Evolutionary conservation across 106 monocot species (phyloP).

Genomic region (Xerophyta viscosa): DNA sequence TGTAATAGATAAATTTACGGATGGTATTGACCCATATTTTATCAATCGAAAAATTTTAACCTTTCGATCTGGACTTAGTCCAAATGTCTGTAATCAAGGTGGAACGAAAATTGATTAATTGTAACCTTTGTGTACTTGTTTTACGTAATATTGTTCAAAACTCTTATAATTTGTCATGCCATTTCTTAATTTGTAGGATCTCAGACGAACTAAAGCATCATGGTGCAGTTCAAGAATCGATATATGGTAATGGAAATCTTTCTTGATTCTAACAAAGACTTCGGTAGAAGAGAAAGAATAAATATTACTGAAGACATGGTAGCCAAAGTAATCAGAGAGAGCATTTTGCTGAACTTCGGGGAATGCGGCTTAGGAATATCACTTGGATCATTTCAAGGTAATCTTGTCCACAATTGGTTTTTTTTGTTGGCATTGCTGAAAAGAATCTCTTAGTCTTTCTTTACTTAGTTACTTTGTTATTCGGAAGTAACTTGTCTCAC

Average conservation of each 20-base stretch:
- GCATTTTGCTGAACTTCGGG: slow-evolving; percentile 71
- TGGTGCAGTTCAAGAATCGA: slow-evolving; percentile 89
- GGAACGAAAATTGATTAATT: no score
- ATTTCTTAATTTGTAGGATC: neutral
- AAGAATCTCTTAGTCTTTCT: no score
- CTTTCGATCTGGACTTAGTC: no score
- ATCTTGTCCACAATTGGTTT: neutral
- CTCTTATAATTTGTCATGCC: neutral
- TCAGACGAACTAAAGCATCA: slow-evolving; percentile 19
- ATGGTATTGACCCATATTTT: no score
- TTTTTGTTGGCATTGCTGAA: no score
- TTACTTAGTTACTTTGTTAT: no score
- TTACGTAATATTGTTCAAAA: no score
- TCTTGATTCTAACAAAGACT: slow-evolving; percentile 44
- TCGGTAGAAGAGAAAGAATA: slow-evolving; percentile 32
- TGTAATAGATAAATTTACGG: no score
- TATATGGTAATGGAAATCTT: slow-evolving; percentile 83
- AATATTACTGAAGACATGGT: slow-evolving; percentile 52
- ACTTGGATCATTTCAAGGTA: slow-evolving; percentile 82
- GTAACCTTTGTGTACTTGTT: no score
- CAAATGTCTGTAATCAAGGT: no score
- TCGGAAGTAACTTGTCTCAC: no score
- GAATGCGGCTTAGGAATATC: slow-evolving; percentile 76
- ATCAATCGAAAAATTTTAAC: no score
- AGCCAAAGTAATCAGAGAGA: slow-evolving; percentile 74